Percentiles rank a stretch among this genome's conserved stretches.
phyloP scores from a whole-genome alignment of 345 rosid genomes.

The Salix purpurea region DNA sequence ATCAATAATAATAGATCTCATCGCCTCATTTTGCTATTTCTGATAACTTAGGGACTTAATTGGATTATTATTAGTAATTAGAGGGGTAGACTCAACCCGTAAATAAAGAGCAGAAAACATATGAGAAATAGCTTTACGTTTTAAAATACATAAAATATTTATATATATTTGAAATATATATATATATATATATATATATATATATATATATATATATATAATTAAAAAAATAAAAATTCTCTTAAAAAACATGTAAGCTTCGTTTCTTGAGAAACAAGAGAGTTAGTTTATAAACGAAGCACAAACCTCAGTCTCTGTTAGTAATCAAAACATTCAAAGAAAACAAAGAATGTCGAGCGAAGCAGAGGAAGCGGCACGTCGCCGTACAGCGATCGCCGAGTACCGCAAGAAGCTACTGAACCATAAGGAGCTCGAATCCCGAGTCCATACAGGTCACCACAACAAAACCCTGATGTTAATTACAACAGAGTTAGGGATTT shows the following conservation, averaged over 20 bases:
- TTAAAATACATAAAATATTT: too few relatives aligned
- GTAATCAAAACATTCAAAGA: background rate
- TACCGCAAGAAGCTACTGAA: conserved; percentile 93
- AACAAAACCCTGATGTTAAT: background rate
- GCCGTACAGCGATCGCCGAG: conserved; percentile 61
- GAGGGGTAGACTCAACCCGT: background rate
- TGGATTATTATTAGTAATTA: background rate
- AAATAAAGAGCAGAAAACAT: background rate
- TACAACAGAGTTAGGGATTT: background rate
- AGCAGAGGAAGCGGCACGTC: conserved; percentile 64
- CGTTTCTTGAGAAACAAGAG: background rate
- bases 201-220: too few relatives aligned
- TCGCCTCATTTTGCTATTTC: too few relatives aligned
- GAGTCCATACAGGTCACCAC: conserved; percentile 45
- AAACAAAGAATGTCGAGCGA: conserved; percentile 22
- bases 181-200: too few relatives aligned
- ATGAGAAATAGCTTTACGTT: too few relatives aligned
- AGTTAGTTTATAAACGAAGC: background rate
- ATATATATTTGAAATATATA: too few relatives aligned
- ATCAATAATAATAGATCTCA: too few relatives aligned
- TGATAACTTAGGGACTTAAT: background rate
- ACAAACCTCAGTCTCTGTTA: background rate
- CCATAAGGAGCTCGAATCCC: conserved; percentile 79
- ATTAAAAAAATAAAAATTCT: too few relatives aligned
- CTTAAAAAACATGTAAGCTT: background rate